A percentile compares a stretch with the other conserved stretches of the same genome.
Evolutionary conservation across 495 filamentous ascomycete genomes (phyloP).

Genomic region (Daldinia grandis): DNA sequence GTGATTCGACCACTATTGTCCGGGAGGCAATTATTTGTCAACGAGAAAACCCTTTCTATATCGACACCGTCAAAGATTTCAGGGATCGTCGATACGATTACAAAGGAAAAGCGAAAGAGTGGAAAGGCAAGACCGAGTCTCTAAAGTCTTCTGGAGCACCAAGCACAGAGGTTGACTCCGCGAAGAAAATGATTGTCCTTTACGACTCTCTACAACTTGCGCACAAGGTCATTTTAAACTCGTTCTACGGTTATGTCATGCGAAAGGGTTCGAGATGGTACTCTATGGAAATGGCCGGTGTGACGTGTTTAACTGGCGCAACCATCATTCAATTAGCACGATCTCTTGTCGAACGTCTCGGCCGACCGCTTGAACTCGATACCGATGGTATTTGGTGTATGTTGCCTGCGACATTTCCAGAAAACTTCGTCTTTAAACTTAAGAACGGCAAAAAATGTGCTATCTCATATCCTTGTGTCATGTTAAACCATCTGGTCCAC

Average conservation of each 20-base stretch:
- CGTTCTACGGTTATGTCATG: constrained; percentile 99
- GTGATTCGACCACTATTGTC: constrained; percentile 91
- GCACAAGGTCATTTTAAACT: constrained; percentile 99
- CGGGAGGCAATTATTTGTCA: constrained; percentile 98
- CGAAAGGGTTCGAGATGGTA: constrained; percentile 98
- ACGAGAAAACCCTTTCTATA: constrained; percentile 98
- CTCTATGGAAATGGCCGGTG: constrained; percentile 99
- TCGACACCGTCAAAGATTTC: constrained; percentile 94
- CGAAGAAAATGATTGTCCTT: constrained; percentile 97
- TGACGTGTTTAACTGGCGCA: constrained; percentile 95
- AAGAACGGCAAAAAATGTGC: constrained; percentile 94
- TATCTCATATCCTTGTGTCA: constrained; percentile 98
- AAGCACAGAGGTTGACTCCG: constrained; percentile 81
- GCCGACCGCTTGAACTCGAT: constrained; percentile 94
- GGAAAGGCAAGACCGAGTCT: constrained; percentile 93
- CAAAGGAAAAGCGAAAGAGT: constrained; percentile 97
- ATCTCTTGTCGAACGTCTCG: constrained; percentile 92
- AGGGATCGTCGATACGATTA: constrained; percentile 97
- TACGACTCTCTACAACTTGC: constrained; percentile 97
- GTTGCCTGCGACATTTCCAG: constrained; percentile 94
- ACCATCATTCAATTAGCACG: constrained; percentile 98
- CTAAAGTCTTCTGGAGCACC: constrained; percentile 83
- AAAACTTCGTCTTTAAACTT: constrained; percentile 93
- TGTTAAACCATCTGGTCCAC: constrained; percentile 98
- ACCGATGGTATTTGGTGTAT: constrained; percentile 99